A percentile compares a stretch with the other conserved stretches of the same genome.
phyloP scores from a whole-genome alignment of 1,139 yeast species.

The Kazachstania sp. region DNA sequence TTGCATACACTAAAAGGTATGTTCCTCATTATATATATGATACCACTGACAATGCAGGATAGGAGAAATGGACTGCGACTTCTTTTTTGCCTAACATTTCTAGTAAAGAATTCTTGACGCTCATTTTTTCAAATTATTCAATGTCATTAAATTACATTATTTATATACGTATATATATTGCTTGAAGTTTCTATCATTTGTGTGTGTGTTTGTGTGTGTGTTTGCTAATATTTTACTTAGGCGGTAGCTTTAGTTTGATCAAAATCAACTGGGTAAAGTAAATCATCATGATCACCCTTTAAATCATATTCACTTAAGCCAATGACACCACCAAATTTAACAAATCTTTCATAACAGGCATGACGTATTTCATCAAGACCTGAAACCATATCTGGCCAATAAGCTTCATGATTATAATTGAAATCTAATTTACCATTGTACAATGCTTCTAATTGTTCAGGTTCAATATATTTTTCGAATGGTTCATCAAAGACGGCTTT shows the following conservation, averaged over 20 bases:
- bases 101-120: too few species aligned
- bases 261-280: slow-evolving; percentile 34
- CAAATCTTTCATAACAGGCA: slow-evolving; percentile 49
- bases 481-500: slow-evolving; percentile 84
- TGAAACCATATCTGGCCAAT: slow-evolving; percentile 65
- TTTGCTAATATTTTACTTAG: too few species aligned
- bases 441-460: slow-evolving; percentile 65
- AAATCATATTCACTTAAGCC: slow-evolving; percentile 77
- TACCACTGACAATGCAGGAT: too few species aligned
- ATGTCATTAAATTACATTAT: too few species aligned
- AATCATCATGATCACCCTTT: slow-evolving; percentile 44
- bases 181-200: too few species aligned
- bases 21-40: too few species aligned
- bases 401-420: slow-evolving; percentile 63
- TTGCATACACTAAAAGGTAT: too few species aligned
- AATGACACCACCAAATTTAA: slow-evolving; percentile 52
- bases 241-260: neutral
- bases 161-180: too few species aligned
- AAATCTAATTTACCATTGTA: slow-evolving; percentile 77
- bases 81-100: too few species aligned
- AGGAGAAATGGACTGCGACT: too few species aligned
- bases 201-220: too few species aligned
- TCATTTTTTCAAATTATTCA: too few species aligned
- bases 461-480: slow-evolving; percentile 69
- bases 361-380: slow-evolving; percentile 47